A percentile compares a stretch with the other conserved stretches of the same genome.
Evolutionary conservation across 2,329 filamentous ascomycete genomes (phyloP).

Genomic region (Talaromyces sp.): DNA sequence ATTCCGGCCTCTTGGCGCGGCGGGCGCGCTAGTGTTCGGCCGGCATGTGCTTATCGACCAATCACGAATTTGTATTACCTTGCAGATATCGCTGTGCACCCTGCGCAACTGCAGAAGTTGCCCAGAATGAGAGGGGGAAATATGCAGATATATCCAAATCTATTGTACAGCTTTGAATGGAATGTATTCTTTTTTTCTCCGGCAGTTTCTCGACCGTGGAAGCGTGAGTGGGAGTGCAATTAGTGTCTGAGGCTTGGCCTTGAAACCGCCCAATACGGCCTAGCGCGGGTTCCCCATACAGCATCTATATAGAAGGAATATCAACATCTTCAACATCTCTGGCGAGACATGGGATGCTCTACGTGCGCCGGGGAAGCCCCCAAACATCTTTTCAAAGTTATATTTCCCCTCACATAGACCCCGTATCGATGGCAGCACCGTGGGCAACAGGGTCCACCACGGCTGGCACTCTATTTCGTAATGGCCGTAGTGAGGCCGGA

Average conservation of each 20-base stretch:
- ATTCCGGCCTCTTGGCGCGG: conserved; percentile 36
- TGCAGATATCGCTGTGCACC: not conserved
- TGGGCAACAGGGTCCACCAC: conserved; percentile 10
- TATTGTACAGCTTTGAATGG: not conserved
- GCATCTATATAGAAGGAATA: not conserved
- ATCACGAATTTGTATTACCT: conserved; percentile 1
- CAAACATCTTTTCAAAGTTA: not conserved
- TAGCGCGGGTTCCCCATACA: not conserved
- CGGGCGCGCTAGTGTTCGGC: not conserved
- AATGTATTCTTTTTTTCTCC: not conserved
- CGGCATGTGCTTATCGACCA: not conserved
- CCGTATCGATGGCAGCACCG: conserved; percentile 19
- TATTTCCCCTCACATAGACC: conserved; percentile 1
- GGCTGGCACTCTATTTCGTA: conserved; percentile 5
- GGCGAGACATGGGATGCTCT: not conserved
- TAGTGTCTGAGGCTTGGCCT: not conserved
- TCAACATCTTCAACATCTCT: not conserved
- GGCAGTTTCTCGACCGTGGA: not conserved
- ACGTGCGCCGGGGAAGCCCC: not conserved
- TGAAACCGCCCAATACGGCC: not conserved
- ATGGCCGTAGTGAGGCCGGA: conserved; percentile 32
- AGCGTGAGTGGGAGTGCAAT: not conserved
- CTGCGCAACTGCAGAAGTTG: not conserved
- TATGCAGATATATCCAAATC: not conserved
- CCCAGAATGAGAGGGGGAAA: not conserved